A percentile compares a stretch with the other conserved stretches of the same genome.
Evolutionary conservation across 495 filamentous ascomycete genomes (phyloP).

Genomic region (Cetradonia linearis): DNA sequence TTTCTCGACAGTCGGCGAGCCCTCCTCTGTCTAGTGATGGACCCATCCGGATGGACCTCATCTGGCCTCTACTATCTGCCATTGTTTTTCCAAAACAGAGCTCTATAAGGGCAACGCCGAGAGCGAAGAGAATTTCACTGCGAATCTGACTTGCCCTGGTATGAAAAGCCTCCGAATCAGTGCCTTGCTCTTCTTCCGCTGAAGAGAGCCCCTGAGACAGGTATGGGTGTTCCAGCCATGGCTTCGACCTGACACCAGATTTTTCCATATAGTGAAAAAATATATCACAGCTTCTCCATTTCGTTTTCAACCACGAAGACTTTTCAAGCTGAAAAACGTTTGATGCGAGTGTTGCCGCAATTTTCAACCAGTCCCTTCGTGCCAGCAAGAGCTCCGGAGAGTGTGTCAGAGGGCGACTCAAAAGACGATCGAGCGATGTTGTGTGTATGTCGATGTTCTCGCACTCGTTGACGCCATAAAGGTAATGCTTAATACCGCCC

Average conservation of each 20-base stretch:
- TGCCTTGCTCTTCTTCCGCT: neutral
- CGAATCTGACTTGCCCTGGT: slow-evolving; percentile 17
- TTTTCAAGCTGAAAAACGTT: slow-evolving; percentile 31
- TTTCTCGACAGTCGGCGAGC: too few relatives aligned
- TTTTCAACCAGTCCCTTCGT: slow-evolving; percentile 27
- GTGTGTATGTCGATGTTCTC: slow-evolving; percentile 2
- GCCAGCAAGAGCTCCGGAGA: slow-evolving; percentile 2
- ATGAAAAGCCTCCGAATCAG: slow-evolving; percentile 21
- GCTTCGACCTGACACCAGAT: neutral
- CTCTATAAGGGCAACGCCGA: slow-evolving; percentile 31
- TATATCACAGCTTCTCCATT: slow-evolving; percentile 28
- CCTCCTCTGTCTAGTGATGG: slow-evolving; percentile 17
- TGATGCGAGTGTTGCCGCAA: slow-evolving; percentile 30
- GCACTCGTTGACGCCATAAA: too few relatives aligned
- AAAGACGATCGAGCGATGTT: slow-evolving; percentile 12
- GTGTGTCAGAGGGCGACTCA: neutral
- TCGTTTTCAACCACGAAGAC: slow-evolving; percentile 26
- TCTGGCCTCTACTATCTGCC: slow-evolving; percentile 16
- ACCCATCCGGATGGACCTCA: slow-evolving; percentile 24
- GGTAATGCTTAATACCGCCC: too few relatives aligned
- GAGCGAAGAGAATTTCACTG: slow-evolving; percentile 26
- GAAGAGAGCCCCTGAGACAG: slow-evolving; percentile 12
- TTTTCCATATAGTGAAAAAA: slow-evolving; percentile 14
- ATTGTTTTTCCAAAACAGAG: slow-evolving; percentile 30
- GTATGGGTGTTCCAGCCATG: slow-evolving; percentile 6